Conservation (phyloP, 768 basidiomycete species). For the Mycena capillaripes region DNA sequence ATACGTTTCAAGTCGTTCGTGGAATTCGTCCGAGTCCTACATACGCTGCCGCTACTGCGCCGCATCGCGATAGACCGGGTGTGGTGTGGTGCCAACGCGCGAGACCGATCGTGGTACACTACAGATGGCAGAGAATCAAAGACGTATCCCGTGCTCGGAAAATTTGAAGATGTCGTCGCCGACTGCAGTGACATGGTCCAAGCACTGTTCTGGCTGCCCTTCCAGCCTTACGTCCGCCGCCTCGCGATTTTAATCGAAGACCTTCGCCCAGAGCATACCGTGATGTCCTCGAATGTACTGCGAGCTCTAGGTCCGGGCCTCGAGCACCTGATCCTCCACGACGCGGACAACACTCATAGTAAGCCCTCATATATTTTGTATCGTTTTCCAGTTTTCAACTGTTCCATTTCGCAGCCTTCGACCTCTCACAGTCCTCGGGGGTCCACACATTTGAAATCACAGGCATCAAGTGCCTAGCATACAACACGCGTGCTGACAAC, state of each 20-base stretch:
- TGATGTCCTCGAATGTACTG: not conserved
- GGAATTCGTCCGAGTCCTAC: not conserved
- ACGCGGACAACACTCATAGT: not conserved
- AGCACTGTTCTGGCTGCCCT: not conserved
- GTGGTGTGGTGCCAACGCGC: not conserved
- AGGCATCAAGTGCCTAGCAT: not conserved
- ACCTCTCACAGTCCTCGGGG: not conserved
- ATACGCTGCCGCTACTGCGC: not conserved
- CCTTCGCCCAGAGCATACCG: not conserved
- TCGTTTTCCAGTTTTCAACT: not conserved
- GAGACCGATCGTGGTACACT: not conserved
- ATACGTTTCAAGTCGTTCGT: constrained; percentile 8
- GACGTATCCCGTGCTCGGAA: no score
- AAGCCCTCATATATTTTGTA: not conserved
- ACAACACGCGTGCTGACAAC: not conserved
- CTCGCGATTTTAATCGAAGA: not conserved
- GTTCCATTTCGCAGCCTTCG: not conserved
- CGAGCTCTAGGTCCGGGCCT: not conserved
- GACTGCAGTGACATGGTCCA: not conserved
- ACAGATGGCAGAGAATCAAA: not conserved
- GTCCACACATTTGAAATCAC: constrained; percentile 16
- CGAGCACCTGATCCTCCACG: constrained; percentile 3
- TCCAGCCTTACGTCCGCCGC: constrained; percentile 2
- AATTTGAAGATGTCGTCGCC: not conserved
- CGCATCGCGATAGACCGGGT: not conserved